These are phyloP conservation scores for Nothophoma quercina DNA, from an alignment of 2,329 filamentous ascomycete species.

Conservation along the genomic window DNA sequence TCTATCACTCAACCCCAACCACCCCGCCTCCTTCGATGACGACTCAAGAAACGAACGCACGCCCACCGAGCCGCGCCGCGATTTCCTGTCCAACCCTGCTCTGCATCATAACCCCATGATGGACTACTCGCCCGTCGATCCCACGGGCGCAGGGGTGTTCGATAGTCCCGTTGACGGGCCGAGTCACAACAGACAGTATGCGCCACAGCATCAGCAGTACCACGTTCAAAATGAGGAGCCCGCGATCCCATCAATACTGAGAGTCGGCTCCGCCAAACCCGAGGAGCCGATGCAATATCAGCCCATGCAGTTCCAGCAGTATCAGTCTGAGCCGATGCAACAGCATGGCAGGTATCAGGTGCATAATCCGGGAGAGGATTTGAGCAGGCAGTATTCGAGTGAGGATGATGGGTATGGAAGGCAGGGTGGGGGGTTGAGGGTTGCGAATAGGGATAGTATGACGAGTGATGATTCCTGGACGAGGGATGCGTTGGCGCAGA, in stretches of 20 bases:
- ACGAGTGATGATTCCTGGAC: slow-evolving; percentile 29
- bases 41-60: slow-evolving; percentile 48
- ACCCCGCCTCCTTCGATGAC: slow-evolving; percentile 21
- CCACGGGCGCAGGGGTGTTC: slow-evolving; percentile 17
- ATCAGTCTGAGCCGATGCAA: slow-evolving; percentile 5
- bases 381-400: slow-evolving; percentile 7
- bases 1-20: slow-evolving; percentile 12
- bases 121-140: slow-evolving; percentile 53
- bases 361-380: slow-evolving; percentile 1
- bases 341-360: slow-evolving; percentile 14
- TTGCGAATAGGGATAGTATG: slow-evolving; percentile 51
- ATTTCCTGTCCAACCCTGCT: slow-evolving; percentile 29
- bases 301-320: slow-evolving; percentile 11
- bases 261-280: slow-evolving; percentile 17
- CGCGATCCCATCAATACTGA: slow-evolving; percentile 26
- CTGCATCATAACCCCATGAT: slow-evolving; percentile 10
- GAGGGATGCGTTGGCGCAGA: slow-evolving; percentile 16
- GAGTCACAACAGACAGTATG: slow-evolving; percentile 19
- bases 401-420: slow-evolving; percentile 17
- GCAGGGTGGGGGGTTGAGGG: slow-evolving; percentile 48
- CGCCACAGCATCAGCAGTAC: slow-evolving; percentile 21
- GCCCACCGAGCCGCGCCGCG: slow-evolving; percentile 50
- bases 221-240: slow-evolving; percentile 22
- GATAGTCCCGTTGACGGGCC: slow-evolving; percentile 5
- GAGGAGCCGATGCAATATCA: slow-evolving; percentile 10